These are phyloP conservation scores for Macaranga tanarius DNA, from an alignment of 441 rosid genomes.

Conservation along the genomic window DNA sequence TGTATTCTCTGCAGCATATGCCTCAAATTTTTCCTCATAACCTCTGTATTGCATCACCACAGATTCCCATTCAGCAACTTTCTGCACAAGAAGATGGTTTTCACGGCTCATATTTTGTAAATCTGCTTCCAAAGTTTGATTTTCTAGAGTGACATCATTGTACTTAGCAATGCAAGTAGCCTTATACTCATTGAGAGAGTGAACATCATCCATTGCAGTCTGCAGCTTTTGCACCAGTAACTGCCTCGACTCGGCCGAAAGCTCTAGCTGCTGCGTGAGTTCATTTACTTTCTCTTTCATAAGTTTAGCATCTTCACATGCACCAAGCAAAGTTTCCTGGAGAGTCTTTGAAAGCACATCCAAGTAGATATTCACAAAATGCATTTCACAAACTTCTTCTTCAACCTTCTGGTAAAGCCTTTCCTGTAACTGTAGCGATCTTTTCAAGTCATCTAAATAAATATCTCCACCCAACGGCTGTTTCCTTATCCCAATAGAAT, in stretches of 20 bases:
- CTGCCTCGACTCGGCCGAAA: constrained; percentile 59
- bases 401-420: constrained; percentile 79
- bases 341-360: constrained; percentile 80
- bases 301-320: constrained; percentile 43
- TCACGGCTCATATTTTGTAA: constrained; percentile 53
- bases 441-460: constrained; percentile 71
- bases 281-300: constrained; percentile 53
- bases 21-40: constrained; percentile 57
- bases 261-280: constrained; percentile 67
- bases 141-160: constrained; percentile 59
- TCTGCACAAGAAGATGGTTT: constrained; percentile 58
- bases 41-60: constrained; percentile 47
- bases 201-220: constrained; percentile 63
- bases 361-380: constrained; percentile 60
- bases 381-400: constrained; percentile 82
- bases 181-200: constrained; percentile 58
- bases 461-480: constrained; percentile 67
- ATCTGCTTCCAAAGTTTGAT: constrained; percentile 58
- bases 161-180: constrained; percentile 52
- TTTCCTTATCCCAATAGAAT: constrained; percentile 45
- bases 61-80: constrained; percentile 66
- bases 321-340: constrained; percentile 67
- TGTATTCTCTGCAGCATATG: constrained; percentile 54
- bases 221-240: constrained; percentile 65
- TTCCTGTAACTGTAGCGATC: constrained; percentile 81